These are phyloP conservation scores for Hanseniaspora occidentalis DNA, from an alignment of 805 yeast genomes.

Conservation along the genomic window DNA sequence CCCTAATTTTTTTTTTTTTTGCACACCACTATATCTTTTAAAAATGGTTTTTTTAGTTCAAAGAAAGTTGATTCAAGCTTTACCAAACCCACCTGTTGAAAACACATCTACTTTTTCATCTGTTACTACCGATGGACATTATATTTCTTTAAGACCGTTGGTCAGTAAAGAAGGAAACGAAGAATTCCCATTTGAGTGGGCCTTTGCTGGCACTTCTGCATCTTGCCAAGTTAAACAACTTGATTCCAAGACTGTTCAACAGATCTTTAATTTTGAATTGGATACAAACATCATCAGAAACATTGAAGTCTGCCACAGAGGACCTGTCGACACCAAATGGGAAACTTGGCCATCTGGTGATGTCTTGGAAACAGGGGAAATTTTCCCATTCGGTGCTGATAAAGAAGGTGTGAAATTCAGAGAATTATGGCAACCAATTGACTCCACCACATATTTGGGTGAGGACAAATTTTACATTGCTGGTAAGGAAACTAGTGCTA, in stretches of 20 bases:
- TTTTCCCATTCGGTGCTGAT: constrained; percentile 20
- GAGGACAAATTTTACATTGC: constrained; percentile 12
- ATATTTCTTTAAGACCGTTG: constrained; percentile 27
- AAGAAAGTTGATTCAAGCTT: constrained; percentile 21
- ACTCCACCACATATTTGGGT: constrained; percentile 10
- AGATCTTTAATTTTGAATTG: constrained; percentile 19
- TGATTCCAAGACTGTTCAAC: constrained; percentile 11
- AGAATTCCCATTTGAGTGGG: constrained; percentile 45
- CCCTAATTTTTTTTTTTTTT: background rate
- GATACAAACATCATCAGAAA: constrained; percentile 16
- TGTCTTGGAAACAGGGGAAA: constrained; percentile 22
- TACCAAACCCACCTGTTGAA: constrained; percentile 17
- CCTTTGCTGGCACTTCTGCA: constrained; percentile 38
- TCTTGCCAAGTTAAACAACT: constrained; percentile 25
- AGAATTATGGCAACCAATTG: constrained; percentile 27
- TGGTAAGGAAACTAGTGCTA: constrained; percentile 7
- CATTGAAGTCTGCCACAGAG: constrained; percentile 2
- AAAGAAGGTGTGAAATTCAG: constrained; percentile 18
- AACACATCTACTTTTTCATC: constrained; percentile 22
- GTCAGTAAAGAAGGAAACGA: constrained; percentile 17
- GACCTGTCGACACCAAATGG: constrained; percentile 18
- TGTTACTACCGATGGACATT: constrained; percentile 23
- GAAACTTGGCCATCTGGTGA: constrained; percentile 22
- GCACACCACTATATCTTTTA: background rate
- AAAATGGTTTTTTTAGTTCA: constrained; percentile 22